Evolutionary conservation across 1,284 basidiomycete genomes (phyloP).

Genomic region (Sanghuangporus sanghuang): DNA sequence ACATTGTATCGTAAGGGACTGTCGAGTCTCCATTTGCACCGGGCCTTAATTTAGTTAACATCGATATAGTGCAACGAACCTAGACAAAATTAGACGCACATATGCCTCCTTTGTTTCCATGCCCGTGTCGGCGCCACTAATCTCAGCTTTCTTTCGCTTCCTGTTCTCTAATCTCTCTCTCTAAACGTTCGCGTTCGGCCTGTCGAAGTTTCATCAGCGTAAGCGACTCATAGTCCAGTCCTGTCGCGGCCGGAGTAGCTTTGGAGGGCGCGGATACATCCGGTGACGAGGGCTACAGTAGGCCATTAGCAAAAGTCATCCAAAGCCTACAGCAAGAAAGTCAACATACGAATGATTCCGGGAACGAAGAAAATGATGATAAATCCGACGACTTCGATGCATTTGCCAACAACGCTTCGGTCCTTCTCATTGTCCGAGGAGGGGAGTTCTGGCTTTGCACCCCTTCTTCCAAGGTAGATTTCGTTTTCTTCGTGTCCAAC

Average conservation of each 20-base stretch:
- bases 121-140: too few relatives aligned
- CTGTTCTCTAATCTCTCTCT: slow-evolving; percentile 56
- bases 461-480: neutral
- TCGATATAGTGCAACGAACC: too few relatives aligned
- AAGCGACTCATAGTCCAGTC: slow-evolving; percentile 73
- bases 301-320: neutral
- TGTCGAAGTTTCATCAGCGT: slow-evolving; percentile 80
- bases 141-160: slow-evolving; percentile 35
- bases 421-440: neutral
- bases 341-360: slow-evolving; percentile 49
- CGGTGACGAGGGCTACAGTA: slow-evolving; percentile 22
- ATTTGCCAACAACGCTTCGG: neutral
- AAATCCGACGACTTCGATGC: slow-evolving; percentile 20
- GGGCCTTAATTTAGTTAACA: too few relatives aligned
- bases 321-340: neutral
- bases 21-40: too few relatives aligned
- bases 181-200: slow-evolving; percentile 70
- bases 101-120: too few relatives aligned
- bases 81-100: too few relatives aligned
- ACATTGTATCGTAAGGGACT: too few relatives aligned
- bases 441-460: neutral
- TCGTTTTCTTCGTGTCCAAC: slow-evolving; percentile 32
- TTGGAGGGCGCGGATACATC: slow-evolving; percentile 25
- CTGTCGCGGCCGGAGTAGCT: slow-evolving; percentile 29
- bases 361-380: slow-evolving; percentile 47